Evolutionary conservation across 768 basidiomycete species (phyloP), one percentile per base, ranked within the genome.

Genomic region (Leccinellum luteum): DNA sequence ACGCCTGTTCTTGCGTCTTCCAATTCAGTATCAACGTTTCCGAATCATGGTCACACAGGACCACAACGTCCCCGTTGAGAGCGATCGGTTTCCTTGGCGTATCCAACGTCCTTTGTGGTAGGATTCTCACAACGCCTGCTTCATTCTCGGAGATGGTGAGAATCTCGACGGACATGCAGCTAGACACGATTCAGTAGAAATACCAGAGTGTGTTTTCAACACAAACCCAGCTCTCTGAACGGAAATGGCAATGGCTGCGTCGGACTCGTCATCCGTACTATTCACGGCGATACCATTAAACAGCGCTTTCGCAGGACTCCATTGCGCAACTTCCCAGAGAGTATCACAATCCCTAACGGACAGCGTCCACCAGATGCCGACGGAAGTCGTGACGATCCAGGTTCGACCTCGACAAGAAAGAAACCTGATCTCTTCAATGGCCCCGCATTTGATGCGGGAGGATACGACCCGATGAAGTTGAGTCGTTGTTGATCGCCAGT

Each of bases 341-440:
- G 64, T 55, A 43, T 62, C 53, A 27, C 54, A 65, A 54, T 83
- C 76, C 83, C 87, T 86, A 19, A 85, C 63, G 1, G 77, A 74
- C 48, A 88, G 62, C 17, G 76, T 73, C 41, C 83, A 82, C 87
- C 87, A 89, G 51, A 89, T 80, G 6, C 78, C 76, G 58, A 81
- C 81, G 4, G 83, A 84, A 9, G 84, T 75, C 7, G 81, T 81
- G 55, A 86, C 51, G 4, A 88, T 52, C 68, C 81, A 78, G 45
- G 67, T 72, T 7, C 74, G 76, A 1, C 69, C 76, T 38, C 69
- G 69, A 6, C 78, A 78, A 8, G 79, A 80, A 0, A 87, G 55
- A 61, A 89, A 83, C 14, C 75, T 79, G 15, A 87, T 74, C 12
- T 83, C 77, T 14, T 80, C 78, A 15, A 89, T 75, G 1, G 76